These are phyloP conservation scores for Apiospora marii DNA, from an alignment of 2,329 filamentous ascomycete genomes.

Conservation along the genomic window DNA sequence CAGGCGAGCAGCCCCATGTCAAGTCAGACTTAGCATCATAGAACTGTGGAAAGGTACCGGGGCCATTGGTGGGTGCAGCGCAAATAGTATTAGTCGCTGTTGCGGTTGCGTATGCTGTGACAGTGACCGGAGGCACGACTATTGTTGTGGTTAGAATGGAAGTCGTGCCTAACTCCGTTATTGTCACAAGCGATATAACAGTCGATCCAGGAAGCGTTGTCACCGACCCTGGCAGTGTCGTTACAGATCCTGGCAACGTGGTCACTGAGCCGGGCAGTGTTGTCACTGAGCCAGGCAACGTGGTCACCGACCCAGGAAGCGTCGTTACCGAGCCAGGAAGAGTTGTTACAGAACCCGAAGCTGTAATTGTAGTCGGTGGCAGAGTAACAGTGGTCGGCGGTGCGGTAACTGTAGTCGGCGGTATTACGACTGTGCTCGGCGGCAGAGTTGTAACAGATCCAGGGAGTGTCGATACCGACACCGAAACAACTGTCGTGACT, in stretches of 20 bases:
- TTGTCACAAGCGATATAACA: constrained; percentile 32
- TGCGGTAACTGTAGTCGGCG: constrained; percentile 26
- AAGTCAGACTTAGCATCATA: no score
- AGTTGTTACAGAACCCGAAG: constrained; percentile 3
- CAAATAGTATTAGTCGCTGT: constrained; percentile 47
- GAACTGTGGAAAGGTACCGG: no score
- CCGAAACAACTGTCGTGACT: constrained; percentile 14
- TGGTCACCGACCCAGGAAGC: constrained; percentile 17
- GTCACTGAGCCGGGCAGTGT: constrained; percentile 21
- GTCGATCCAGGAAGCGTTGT: constrained; percentile 26
- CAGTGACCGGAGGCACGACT: constrained; percentile 28
- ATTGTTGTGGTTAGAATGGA: constrained; percentile 31
- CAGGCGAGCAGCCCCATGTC: constrained; percentile 64
- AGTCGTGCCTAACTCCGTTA: constrained; percentile 35
- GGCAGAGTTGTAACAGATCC: constrained; percentile 27
- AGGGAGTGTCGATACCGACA: constrained; percentile 19
- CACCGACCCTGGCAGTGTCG: background rate
- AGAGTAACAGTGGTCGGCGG: constrained; percentile 28
- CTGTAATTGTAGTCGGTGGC: constrained; percentile 30
- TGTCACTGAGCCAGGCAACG: background rate
- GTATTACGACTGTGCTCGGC: constrained; percentile 31
- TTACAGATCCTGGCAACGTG: constrained; percentile 22
- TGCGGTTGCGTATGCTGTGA: constrained; percentile 22
- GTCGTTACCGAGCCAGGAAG: constrained; percentile 20
- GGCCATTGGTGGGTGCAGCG: constrained; percentile 54